A percentile compares a stretch with the other conserved stretches of the same genome.
Conservation (phyloP, 148 eudicot genomes). For the Persicaria tinctoria region DNA sequence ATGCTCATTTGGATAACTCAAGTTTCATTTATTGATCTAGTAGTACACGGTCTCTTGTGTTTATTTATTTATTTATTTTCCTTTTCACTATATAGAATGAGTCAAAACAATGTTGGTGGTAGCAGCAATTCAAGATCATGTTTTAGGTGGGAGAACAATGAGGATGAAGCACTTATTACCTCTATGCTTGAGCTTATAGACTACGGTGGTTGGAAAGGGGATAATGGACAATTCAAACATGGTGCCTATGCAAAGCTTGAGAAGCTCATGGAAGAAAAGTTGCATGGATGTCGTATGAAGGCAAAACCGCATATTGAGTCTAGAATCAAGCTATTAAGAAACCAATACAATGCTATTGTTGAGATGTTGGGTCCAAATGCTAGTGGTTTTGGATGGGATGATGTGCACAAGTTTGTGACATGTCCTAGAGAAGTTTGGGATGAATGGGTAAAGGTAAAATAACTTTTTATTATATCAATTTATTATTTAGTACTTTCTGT, state of each 20-base stretch:
- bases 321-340: background rate
- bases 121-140: background rate
- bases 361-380: background rate
- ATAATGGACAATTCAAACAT: too few species aligned
- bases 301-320: background rate
- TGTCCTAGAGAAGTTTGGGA: background rate
- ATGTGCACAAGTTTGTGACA: background rate
- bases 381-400: constrained; percentile 7
- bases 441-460: background rate
- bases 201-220: too few species aligned
- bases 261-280: background rate
- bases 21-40: background rate
- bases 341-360: background rate
- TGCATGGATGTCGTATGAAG: background rate
- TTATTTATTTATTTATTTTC: background rate
- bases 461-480: too few species aligned
- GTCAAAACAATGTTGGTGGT: background rate
- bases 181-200: background rate
- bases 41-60: background rate
- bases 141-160: background rate
- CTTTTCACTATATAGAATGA: background rate
- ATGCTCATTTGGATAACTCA: background rate
- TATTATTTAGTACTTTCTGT: too few species aligned
- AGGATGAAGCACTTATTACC: background rate
- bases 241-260: background rate